These are phyloP conservation scores for Melanogaster broomeanus DNA, from an alignment of 768 basidiomycete species.

Conservation along the genomic window DNA sequence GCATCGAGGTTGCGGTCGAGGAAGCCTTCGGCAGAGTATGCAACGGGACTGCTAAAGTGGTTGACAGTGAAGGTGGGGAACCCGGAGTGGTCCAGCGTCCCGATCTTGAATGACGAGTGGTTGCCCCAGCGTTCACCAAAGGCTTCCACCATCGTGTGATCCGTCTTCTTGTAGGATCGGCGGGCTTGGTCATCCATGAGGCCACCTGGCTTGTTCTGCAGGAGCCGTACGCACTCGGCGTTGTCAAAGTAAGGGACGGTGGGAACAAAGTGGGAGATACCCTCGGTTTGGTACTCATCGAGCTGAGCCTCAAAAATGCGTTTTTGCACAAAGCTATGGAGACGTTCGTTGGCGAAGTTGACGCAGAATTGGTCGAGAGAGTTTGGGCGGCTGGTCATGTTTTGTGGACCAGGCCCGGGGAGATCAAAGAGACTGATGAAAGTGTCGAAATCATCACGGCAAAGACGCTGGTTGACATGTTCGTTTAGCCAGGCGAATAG, in stretches of 20 bases:
- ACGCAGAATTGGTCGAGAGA: constrained; percentile 95
- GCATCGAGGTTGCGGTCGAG: constrained; percentile 87
- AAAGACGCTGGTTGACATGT: constrained; percentile 92
- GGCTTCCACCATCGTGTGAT: constrained; percentile 92
- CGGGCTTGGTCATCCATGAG: constrained; percentile 96
- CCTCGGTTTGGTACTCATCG: constrained; percentile 83
- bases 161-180: constrained; percentile 85
- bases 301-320: constrained; percentile 79
- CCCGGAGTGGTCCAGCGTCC: constrained; percentile 72
- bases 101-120: constrained; percentile 88
- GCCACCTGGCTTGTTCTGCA: constrained; percentile 87
- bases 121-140: constrained; percentile 94
- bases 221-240: constrained; percentile 80
- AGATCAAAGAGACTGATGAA: constrained; percentile 95
- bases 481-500: constrained; percentile 97
- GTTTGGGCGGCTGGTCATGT: constrained; percentile 84
- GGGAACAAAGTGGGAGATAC: constrained; percentile 69
- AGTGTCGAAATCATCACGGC: constrained; percentile 88
- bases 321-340: constrained; percentile 82
- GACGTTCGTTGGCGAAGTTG: constrained; percentile 93
- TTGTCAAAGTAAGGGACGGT: constrained; percentile 87
- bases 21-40: constrained; percentile 90
- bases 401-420: constrained; percentile 91
- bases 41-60: constrained; percentile 90
- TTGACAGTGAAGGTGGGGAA: constrained; percentile 87